phyloP scores from a whole-genome alignment of 164 flowering plant species.

The Stephania cephalantha region DNA sequence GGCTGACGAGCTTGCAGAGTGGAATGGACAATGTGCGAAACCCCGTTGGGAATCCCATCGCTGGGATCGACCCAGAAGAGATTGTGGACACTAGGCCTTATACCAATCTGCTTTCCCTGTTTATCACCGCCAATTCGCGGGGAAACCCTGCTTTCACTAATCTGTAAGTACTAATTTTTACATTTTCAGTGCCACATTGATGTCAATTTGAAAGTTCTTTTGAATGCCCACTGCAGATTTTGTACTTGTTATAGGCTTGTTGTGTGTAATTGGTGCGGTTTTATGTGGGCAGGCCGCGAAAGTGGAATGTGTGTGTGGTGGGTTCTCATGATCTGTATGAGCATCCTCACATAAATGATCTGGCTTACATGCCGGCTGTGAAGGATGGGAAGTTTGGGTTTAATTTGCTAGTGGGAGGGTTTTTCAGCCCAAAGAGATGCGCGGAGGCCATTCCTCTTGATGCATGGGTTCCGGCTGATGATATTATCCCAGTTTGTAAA shows the following conservation, averaged over 20 bases:
- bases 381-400: conserved; percentile 82
- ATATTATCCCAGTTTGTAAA: conserved; percentile 61
- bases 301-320: conserved; percentile 94
- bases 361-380: conserved; percentile 92
- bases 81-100: conserved; percentile 87
- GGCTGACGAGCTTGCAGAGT: conserved; percentile 87
- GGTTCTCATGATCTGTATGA: conserved; percentile 93
- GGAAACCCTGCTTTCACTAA: conserved; percentile 74
- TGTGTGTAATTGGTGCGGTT: not conserved
- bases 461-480: conserved; percentile 87
- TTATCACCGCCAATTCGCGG: conserved; percentile 61
- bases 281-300: conserved; percentile 62
- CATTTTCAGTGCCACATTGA: not conserved
- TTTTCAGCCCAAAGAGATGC: conserved; percentile 87
- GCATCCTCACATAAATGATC: conserved; percentile 98
- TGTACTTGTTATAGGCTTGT: too few species aligned
- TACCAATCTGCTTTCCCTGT: conserved; percentile 64
- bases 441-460: conserved; percentile 93
- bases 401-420: conserved; percentile 91
- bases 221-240: too few species aligned
- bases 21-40: conserved; percentile 99
- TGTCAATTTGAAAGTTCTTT: too few species aligned
- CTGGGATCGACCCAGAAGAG: conserved; percentile 84
- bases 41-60: conserved; percentile 92
- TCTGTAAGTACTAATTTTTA: conserved; percentile 43